A percentile compares a stretch with the other conserved stretches of the same genome.
These are phyloP conservation scores for Stagonosporopsis cucurbitacearum DNA, from an alignment of 2,329 filamentous ascomycete species.

Conservation along the genomic window DNA sequence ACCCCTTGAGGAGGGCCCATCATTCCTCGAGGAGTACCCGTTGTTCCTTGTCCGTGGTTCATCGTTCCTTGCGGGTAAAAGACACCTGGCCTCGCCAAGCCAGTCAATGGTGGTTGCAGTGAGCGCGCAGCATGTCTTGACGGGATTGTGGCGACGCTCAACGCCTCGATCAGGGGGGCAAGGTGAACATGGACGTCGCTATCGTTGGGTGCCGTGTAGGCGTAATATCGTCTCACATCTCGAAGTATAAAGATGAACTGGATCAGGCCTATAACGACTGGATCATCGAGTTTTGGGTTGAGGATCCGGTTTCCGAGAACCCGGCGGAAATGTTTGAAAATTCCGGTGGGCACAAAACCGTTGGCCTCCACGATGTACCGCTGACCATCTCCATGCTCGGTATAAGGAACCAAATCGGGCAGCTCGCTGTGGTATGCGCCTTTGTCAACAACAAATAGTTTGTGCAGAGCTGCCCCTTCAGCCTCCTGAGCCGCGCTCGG, in stretches of 20 bases:
- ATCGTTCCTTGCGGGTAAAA: background rate
- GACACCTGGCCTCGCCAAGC: background rate
- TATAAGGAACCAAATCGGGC: slow-evolving; percentile 4
- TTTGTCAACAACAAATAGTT: background rate
- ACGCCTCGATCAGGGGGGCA: background rate
- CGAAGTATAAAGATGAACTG: slow-evolving; percentile 6
- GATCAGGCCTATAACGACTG: background rate
- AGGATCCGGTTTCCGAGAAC: background rate
- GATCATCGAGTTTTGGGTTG: background rate
- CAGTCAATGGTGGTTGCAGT: background rate
- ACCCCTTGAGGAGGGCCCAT: background rate
- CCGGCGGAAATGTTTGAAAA: background rate
- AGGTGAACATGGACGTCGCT: background rate
- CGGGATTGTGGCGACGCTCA: background rate
- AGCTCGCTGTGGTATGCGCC: background rate
- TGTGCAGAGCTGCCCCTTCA: background rate
- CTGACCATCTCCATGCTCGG: background rate
- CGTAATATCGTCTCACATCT: background rate
- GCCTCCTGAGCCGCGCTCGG: no score
- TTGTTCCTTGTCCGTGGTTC: background rate
- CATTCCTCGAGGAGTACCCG: background rate
- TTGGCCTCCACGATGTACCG: background rate
- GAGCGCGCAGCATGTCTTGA: background rate
- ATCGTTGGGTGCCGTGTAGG: background rate
- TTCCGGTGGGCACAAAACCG: background rate